Percentiles rank a stretch among this genome's conserved stretches.
Conservation (phyloP, 169 alveolate species). For the Plasmodium inui region DNA sequence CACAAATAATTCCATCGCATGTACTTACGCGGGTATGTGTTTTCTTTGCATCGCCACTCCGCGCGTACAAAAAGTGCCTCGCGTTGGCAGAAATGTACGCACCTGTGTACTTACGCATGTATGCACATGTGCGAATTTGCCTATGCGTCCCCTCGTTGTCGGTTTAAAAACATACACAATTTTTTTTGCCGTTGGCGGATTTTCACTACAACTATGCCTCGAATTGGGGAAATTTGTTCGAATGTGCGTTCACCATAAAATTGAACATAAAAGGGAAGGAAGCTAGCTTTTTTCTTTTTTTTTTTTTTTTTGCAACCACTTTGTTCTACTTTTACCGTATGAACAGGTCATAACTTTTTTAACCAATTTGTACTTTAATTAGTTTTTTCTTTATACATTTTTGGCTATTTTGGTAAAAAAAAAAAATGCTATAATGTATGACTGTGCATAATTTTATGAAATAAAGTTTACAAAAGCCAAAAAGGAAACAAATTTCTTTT, state of each 20-base stretch:
- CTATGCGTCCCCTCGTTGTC: background rate
- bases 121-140: slow-evolving; percentile 2
- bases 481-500: background rate
- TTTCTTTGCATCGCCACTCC: background rate
- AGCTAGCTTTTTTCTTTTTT: slow-evolving; percentile 22
- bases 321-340: slow-evolving; percentile 9
- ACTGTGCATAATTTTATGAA: background rate
- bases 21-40: background rate
- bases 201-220: slow-evolving; percentile 6
- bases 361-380: background rate
- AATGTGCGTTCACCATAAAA: background rate
- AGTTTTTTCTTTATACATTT: background rate
- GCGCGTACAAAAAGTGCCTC: background rate
- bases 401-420: background rate
- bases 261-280: background rate
- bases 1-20: background rate
- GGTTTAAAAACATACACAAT: background rate
- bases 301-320: background rate
- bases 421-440: background rate
- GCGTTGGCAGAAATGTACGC: slow-evolving; percentile 5
- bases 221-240: background rate
- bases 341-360: background rate
- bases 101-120: background rate
- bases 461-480: background rate
- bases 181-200: background rate